Evolutionary conservation across 2,329 filamentous ascomycete species (phyloP).

Genomic region (Aphanocladium album): DNA sequence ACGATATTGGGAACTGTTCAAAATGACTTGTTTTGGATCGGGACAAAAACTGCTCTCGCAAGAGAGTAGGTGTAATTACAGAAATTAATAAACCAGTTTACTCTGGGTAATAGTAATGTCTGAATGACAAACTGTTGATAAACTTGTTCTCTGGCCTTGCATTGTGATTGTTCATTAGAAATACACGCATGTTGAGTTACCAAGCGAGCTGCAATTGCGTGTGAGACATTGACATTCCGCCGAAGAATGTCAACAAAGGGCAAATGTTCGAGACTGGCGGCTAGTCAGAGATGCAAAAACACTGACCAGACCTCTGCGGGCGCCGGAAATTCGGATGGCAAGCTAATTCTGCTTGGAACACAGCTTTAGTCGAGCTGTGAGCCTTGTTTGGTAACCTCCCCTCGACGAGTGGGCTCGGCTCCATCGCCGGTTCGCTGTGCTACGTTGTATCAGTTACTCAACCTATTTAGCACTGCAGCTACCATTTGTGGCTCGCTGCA

Average conservation of each 20-base stretch:
- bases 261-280: neutral
- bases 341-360: neutral
- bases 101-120: conserved; percentile 20
- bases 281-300: neutral
- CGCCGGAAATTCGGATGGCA: neutral
- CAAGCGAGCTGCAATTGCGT: too few relatives aligned
- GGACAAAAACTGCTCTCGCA: neutral
- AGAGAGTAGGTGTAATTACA: conserved; percentile 16
- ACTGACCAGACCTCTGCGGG: neutral
- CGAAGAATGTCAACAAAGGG: neutral
- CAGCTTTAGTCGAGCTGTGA: neutral
- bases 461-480: neutral
- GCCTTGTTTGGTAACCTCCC: neutral
- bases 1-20: neutral
- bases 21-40: conserved; percentile 12
- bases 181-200: too few relatives aligned
- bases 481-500: neutral
- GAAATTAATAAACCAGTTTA: conserved; percentile 17
- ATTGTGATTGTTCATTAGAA: neutral
- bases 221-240: neutral
- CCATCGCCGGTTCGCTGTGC: neutral
- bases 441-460: neutral
- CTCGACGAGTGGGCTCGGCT: neutral
- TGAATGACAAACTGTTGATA: neutral
- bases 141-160: too few relatives aligned